These are phyloP conservation scores for Emergomyces orientalis DNA, from an alignment of 2,329 filamentous ascomycete genomes.

Conservation along the genomic window DNA sequence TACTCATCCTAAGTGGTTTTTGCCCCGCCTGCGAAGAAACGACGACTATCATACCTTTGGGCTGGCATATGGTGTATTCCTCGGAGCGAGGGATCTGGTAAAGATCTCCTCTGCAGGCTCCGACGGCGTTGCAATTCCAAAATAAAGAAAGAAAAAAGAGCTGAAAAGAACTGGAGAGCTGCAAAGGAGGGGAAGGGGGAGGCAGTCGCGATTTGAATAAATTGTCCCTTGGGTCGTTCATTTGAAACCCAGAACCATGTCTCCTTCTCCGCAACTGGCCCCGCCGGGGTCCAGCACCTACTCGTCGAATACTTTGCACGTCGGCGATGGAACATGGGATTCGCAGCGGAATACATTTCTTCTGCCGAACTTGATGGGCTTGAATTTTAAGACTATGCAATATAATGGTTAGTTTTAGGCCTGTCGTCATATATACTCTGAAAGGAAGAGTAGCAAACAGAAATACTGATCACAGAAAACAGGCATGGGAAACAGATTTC, in stretches of 20 bases:
- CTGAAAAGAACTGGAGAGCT: background rate
- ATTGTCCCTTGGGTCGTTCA: background rate
- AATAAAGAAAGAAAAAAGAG: background rate
- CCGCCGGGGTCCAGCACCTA: constrained; percentile 54
- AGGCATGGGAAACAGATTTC: constrained; percentile 61
- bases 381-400: constrained; percentile 58
- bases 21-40: background rate
- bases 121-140: constrained; percentile 14
- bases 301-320: constrained; percentile 51
- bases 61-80: constrained; percentile 36
- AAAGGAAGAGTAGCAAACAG: background rate
- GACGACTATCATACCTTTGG: background rate
- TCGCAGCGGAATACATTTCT: constrained; percentile 52
- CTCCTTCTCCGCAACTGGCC: constrained; percentile 37
- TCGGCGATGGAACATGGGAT: constrained; percentile 61
- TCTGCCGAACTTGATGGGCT: constrained; percentile 53
- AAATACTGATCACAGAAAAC: background rate
- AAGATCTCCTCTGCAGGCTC: constrained; percentile 35
- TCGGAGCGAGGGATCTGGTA: constrained; percentile 34
- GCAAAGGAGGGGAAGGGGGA: background rate
- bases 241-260: constrained; percentile 22
- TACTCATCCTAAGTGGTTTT: background rate
- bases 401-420: constrained; percentile 49
- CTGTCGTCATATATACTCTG: background rate
- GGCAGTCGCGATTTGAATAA: background rate